phyloP scores from a whole-genome alignment of 257 asterid genomes.

The Solanum virginianum region DNA sequence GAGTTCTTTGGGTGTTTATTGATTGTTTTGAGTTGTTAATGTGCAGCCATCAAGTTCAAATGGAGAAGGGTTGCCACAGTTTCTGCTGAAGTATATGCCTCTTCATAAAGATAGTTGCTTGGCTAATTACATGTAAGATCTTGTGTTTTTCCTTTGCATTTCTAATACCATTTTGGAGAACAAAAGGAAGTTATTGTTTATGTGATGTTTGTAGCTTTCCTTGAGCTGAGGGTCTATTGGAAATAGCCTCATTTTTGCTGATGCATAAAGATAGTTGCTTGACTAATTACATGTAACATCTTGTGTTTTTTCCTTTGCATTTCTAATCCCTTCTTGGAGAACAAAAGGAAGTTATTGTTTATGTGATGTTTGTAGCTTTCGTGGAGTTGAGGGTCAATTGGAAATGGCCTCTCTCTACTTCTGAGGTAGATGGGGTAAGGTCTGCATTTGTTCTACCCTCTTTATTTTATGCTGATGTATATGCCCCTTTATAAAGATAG shows the following conservation, averaged over 20 bases:
- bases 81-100: slow-evolving; percentile 42
- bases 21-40: background rate
- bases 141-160: background rate
- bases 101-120: slow-evolving; percentile 42
- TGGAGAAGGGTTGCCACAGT: slow-evolving; percentile 38
- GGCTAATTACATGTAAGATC: slow-evolving; percentile 62
- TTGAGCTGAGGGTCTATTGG: background rate
- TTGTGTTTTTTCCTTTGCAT: background rate
- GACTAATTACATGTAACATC: slow-evolving; percentile 56
- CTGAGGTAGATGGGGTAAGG: background rate
- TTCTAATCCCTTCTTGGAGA: background rate
- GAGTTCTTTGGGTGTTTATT: background rate
- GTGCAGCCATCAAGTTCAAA: slow-evolving; percentile 36
- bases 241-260: background rate
- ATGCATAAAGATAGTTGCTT: slow-evolving; percentile 46
- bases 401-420: background rate
- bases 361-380: background rate
- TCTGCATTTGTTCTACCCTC: too few species aligned
- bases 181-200: background rate
- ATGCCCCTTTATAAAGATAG: slow-evolving; percentile 26
- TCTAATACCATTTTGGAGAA: background rate
- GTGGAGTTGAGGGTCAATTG: background rate
- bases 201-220: background rate
- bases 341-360: background rate
- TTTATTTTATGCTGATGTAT: slow-evolving; percentile 37